Base-by-base conservation (phyloP, 441 rosid genomes). In the Corymbia citriodora region DNA sequence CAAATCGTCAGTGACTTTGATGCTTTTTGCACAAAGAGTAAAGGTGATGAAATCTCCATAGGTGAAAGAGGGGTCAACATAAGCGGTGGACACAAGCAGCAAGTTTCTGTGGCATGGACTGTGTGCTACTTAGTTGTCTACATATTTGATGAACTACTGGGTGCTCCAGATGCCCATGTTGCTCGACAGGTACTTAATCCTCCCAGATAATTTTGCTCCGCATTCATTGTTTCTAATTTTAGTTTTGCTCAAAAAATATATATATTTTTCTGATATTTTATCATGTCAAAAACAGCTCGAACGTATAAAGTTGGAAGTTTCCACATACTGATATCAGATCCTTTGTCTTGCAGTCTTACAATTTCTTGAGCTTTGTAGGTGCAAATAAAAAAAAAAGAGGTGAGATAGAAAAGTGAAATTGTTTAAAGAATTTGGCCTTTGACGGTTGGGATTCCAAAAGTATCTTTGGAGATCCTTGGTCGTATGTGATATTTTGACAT, bases 21-120 rank as follows among this genome's bases (percentile, higher is more conserved):
- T 40, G 40, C 40, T 40, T 40, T 40, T 40, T 40, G 40, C 40
- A 40, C 40, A 40, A 40, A 40, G 40, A 40, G 40, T 40, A 5
- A 40, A 40, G 40, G 40, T 40, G 40, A 40, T 40, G 40, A 40
- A 40, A 40, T 40, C 40, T 40, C 3, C 40, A 97, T 96, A 94
- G 99, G 97, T 92, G 99, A 97, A 93, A 96, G 99, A 93, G 99
- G 99, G 81, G 99, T 97, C 79, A 97, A 97, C 92, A 97, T 97
- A 90, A 97, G 99, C 90, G 99, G 99, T 90, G 99, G 99, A 90
- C 98, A 97, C 93, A 97, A 97, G 94, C 99, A 97, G 93, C 96
- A 99, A 94, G 98, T 97, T 90, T 97, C 99, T 89, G 94, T 97
- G 99, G 99, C 98, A 70, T 94, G 99, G 93, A 99, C 99, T 54